Evolutionary conservation across 2,329 filamentous ascomycete species (phyloP).

Genomic region (Hymenoscyphus fraxineus): DNA sequence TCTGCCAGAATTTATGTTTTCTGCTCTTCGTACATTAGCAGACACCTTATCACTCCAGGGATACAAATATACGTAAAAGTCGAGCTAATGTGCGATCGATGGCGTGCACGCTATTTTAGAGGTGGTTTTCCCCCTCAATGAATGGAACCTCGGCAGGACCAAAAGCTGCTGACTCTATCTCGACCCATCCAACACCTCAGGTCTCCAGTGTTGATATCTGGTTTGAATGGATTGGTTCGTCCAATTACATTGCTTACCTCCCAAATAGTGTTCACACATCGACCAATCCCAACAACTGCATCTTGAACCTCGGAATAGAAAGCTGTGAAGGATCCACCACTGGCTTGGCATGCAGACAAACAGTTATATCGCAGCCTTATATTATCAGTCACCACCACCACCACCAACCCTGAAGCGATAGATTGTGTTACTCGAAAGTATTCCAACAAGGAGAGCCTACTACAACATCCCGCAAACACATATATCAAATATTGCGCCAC

Average conservation of each 20-base stretch:
- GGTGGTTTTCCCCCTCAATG: background rate
- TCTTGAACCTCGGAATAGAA: background rate
- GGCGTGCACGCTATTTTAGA: background rate
- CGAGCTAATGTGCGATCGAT: background rate
- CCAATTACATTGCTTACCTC: background rate
- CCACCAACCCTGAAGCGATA: background rate
- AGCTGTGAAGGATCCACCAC: background rate
- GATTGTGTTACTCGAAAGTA: background rate
- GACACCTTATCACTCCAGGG: background rate
- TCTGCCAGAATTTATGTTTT: background rate
- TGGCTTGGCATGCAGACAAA: background rate
- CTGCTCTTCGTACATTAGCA: background rate
- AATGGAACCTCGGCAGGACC: constrained; percentile 1
- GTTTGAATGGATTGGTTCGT: background rate
- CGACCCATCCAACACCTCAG: background rate
- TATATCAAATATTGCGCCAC: background rate
- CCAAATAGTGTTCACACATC: background rate
- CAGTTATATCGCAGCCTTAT: constrained; percentile 1
- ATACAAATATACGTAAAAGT: background rate
- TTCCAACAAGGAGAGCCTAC: background rate
- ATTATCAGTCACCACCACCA: background rate
- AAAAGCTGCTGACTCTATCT: background rate
- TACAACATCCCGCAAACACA: background rate
- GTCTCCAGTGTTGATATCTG: background rate
- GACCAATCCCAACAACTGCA: background rate